Evolutionary conservation across 2,329 filamentous ascomycete genomes (phyloP), one percentile per base, ranked within the genome.

Genomic region (Chalaropsis thielavioides): DNA sequence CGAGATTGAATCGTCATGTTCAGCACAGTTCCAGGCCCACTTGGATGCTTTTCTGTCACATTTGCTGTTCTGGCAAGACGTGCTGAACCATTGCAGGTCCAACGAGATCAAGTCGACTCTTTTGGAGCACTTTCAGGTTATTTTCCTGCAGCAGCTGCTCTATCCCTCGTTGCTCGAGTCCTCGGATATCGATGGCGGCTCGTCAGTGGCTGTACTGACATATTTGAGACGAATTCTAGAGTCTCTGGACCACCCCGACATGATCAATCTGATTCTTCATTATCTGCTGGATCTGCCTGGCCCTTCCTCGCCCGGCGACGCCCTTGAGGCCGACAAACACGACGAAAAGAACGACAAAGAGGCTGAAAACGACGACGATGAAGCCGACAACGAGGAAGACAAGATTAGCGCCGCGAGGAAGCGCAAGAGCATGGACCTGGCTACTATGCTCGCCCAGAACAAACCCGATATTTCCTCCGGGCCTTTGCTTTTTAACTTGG

Each of bases 81-180:
- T 96, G 41, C 79, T 99, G 67, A 94, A 97, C 73, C 92, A 97
- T 75, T 99, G 94, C 76, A 85, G 86, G 71, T 97, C 92, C 2
- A 80, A 86, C 0, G 92, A 97, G 72, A 90, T 99, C 70, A 94
- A 92, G 73, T 90, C 90, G 69, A 96, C 92, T 0, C 78, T 99
- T 62, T 80, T 99, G 40, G 94, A 99, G 73, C 94, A 99, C 75
- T 99, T 99, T 72, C 92, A 96, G 73, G 88, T 97, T 70, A 84
- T 99, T 41, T 99, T 99, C 73, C 78, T 99, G 63, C 90, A 96
- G 74, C 94, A 99, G 74, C 78, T 99, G 71, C 77, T 99, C 84
- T 97, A 99, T 73, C 94, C 94, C 1, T 99, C 95, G 0, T 79
- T 99, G 40, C 81, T 99, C 15, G 92, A 99, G 74, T 99, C 94